Evolutionary conservation across 371 early-diverging fungal genomes (phyloP).

Genomic region (Entomophthora muscae): DNA sequence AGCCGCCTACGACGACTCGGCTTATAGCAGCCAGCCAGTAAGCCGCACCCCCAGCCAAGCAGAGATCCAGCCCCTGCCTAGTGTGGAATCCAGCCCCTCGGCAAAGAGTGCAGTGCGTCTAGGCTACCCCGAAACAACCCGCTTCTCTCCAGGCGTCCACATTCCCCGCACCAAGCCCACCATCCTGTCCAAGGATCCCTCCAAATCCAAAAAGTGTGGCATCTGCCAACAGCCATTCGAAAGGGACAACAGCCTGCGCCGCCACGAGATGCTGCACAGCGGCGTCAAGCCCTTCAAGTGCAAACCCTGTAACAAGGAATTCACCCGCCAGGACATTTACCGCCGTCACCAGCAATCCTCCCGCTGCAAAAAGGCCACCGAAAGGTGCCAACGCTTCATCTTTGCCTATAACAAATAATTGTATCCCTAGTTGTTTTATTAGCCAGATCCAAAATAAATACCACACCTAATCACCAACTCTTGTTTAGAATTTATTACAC

Average conservation of each 20-base stretch:
- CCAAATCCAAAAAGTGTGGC: background rate
- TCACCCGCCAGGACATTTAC: conserved; percentile 5
- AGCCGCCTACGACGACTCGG: background rate
- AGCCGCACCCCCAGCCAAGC: too few relatives aligned
- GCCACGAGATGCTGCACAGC: conserved; percentile 6
- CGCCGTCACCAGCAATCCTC: background rate
- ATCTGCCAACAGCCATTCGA: conserved; percentile 1
- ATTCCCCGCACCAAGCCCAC: background rate
- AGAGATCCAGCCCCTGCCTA: background rate
- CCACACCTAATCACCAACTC: too few relatives aligned
- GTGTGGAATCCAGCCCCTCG: background rate
- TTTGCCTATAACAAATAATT: background rate
- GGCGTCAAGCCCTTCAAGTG: conserved; percentile 1
- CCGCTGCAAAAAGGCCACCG: background rate
- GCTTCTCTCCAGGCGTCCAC: background rate
- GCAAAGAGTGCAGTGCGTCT: background rate
- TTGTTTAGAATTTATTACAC: too few relatives aligned
- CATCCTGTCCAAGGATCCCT: background rate
- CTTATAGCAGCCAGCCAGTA: background rate
- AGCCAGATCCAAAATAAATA: too few relatives aligned
- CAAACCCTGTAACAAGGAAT: background rate
- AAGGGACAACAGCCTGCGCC: conserved; percentile 1
- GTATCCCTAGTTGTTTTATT: too few relatives aligned
- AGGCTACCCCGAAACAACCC: background rate
- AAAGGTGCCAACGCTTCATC: background rate